These are phyloP conservation scores for Xylaria hypoxylon DNA, from an alignment of 2,329 filamentous ascomycete species.

Conservation along the genomic window DNA sequence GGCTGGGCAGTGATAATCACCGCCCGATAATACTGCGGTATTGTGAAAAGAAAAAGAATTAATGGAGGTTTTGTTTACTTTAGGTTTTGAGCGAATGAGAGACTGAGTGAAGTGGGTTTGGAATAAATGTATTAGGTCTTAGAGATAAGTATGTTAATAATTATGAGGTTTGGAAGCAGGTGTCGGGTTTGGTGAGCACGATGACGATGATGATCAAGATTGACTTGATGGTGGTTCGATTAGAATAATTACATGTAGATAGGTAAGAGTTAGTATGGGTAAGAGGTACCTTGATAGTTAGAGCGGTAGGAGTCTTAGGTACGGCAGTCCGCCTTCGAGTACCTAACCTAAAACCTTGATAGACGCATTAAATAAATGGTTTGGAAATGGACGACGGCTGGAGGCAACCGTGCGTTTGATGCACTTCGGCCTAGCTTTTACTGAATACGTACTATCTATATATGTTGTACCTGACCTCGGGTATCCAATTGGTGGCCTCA, in stretches of 20 bases:
- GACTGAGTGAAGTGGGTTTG: not conserved
- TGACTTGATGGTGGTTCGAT: not conserved
- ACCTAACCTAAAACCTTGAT: not conserved
- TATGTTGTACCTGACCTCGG: slow-evolving; percentile 10
- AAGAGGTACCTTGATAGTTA: too few species aligned
- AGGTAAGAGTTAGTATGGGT: too few species aligned
- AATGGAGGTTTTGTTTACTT: slow-evolving; percentile 17
- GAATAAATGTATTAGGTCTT: slow-evolving; percentile 2
- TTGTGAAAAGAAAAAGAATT: not conserved
- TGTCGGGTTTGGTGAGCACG: too few species aligned
- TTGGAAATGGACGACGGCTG: slow-evolving; percentile 5
- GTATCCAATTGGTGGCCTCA: slow-evolving; percentile 30
- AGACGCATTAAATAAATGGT: slow-evolving; percentile 13
- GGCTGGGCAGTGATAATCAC: slow-evolving; percentile 43
- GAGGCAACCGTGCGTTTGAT: slow-evolving; percentile 24
- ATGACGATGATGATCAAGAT: not conserved
- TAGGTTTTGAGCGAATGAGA: slow-evolving; percentile 8
- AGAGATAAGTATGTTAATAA: not conserved
- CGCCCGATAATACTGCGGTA: slow-evolving; percentile 25
- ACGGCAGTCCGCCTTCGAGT: too few species aligned
- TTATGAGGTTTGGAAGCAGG: not conserved
- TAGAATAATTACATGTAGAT: too few species aligned
- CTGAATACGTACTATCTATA: too few species aligned
- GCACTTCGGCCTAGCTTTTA: slow-evolving; percentile 21
- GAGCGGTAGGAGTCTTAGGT: too few species aligned